Evolutionary conservation across 139 green algal genomes (phyloP).

Genomic region (Picochlorum costavermella): DNA sequence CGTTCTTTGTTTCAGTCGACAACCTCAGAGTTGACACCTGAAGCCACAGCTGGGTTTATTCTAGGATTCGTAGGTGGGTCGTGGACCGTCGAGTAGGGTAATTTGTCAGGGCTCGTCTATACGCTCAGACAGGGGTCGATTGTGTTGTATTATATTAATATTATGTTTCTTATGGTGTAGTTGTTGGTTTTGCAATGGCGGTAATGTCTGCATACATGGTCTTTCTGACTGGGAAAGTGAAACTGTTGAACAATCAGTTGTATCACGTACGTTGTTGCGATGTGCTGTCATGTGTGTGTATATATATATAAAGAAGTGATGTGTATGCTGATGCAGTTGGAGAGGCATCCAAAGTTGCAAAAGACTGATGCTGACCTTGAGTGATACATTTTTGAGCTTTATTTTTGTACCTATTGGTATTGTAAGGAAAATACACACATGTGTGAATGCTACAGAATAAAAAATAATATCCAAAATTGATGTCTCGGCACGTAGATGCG

Average conservation of each 20-base stretch:
- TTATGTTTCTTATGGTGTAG: not conserved
- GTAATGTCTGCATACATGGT: not conserved
- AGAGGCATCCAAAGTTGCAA: constrained; percentile 2
- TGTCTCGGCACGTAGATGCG: not conserved
- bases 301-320: not conserved
- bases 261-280: not conserved
- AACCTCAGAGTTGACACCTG: not conserved
- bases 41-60: constrained; percentile 2
- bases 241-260: not conserved
- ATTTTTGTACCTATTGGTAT: too few species aligned
- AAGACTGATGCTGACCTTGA: constrained; percentile 1
- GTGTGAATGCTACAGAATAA: too few species aligned
- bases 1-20: not conserved
- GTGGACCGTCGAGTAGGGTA: not conserved
- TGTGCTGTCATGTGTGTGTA: not conserved
- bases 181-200: not conserved
- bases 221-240: constrained; percentile 2
- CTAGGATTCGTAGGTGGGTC: not conserved
- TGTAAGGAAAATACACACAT: too few species aligned
- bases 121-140: too few species aligned
- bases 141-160: too few species aligned
- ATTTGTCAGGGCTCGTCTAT: too few species aligned
- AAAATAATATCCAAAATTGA: not conserved
- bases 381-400: not conserved
- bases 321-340: not conserved